Conservation (phyloP, 2,329 filamentous ascomycete species). For the Epichloe elymi region DNA sequence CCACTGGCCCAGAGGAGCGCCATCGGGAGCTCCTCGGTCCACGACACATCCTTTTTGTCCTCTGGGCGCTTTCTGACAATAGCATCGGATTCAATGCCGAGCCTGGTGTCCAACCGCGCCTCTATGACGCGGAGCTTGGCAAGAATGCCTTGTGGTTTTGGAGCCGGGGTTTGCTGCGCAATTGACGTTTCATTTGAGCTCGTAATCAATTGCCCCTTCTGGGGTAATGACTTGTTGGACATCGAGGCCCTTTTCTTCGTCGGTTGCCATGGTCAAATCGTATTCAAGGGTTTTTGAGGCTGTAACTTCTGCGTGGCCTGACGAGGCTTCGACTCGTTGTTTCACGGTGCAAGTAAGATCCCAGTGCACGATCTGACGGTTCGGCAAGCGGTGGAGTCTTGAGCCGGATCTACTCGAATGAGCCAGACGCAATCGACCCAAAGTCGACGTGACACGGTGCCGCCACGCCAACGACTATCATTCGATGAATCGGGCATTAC, state of each 20-base stretch:
- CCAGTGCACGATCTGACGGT: no score
- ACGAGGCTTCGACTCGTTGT: no score
- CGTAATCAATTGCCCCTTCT: background rate
- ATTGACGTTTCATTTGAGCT: background rate
- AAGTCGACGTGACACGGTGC: no score
- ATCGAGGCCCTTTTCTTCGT: background rate
- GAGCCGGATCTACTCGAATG: no score
- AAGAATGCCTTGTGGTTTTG: slow-evolving; percentile 16
- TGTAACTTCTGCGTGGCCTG: no score
- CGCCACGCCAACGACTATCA: no score
- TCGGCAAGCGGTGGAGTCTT: no score
- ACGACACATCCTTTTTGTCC: slow-evolving; percentile 19
- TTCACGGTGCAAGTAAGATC: no score
- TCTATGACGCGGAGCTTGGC: slow-evolving; percentile 28
- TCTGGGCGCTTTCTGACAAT: slow-evolving; percentile 32
- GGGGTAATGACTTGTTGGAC: background rate
- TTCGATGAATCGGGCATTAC: no score
- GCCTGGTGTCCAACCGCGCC: slow-evolving; percentile 27
- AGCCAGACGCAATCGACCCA: no score
- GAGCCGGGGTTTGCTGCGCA: no score
- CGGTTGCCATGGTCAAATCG: background rate
- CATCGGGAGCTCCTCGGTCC: slow-evolving; percentile 32
- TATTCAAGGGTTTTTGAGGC: no score
- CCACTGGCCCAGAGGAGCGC: slow-evolving; percentile 37
- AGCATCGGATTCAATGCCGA: slow-evolving; percentile 36